Conservation (phyloP, 1,284 basidiomycete species). For the Boletus smithii region DNA sequence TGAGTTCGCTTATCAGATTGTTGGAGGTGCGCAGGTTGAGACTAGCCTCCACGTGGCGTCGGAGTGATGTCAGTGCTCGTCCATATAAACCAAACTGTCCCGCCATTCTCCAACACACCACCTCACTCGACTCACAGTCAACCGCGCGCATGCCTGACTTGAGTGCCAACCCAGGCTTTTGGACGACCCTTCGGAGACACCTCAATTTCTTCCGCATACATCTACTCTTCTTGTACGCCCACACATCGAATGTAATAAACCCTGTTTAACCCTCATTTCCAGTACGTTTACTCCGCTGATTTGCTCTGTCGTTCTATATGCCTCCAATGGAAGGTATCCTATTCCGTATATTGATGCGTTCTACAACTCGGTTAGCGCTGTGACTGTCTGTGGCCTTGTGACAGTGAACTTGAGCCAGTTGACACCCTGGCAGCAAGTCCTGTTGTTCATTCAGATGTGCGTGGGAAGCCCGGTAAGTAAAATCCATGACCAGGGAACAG, state of each 20-base stretch:
- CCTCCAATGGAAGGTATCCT: constrained; percentile 62
- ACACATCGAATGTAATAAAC: constrained; percentile 1
- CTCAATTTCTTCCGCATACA: constrained; percentile 74
- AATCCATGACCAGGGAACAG: not conserved
- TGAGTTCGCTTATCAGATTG: too few species aligned
- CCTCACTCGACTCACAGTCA: not conserved
- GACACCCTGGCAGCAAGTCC: constrained; percentile 73
- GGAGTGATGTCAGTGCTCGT: not conserved
- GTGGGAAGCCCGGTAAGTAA: constrained; percentile 65
- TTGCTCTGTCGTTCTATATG: constrained; percentile 71
- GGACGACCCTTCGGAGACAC: constrained; percentile 38
- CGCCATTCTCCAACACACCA: not conserved
- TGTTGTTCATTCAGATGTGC: constrained; percentile 72
- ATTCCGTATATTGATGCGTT: constrained; percentile 73
- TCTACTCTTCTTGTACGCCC: constrained; percentile 49
- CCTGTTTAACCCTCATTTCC: constrained; percentile 24
- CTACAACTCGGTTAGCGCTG: constrained; percentile 72
- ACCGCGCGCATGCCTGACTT: constrained; percentile 14
- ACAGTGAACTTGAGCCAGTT: constrained; percentile 72
- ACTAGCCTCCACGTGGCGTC: not conserved
- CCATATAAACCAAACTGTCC: not conserved
- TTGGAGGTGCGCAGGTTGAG: too few species aligned
- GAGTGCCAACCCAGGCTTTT: constrained; percentile 19
- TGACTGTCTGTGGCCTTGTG: constrained; percentile 76
- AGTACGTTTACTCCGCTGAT: constrained; percentile 76